These are phyloP conservation scores for Mariannaea sp. DNA, from an alignment of 2,329 filamentous ascomycete genomes.

Conservation along the genomic window DNA sequence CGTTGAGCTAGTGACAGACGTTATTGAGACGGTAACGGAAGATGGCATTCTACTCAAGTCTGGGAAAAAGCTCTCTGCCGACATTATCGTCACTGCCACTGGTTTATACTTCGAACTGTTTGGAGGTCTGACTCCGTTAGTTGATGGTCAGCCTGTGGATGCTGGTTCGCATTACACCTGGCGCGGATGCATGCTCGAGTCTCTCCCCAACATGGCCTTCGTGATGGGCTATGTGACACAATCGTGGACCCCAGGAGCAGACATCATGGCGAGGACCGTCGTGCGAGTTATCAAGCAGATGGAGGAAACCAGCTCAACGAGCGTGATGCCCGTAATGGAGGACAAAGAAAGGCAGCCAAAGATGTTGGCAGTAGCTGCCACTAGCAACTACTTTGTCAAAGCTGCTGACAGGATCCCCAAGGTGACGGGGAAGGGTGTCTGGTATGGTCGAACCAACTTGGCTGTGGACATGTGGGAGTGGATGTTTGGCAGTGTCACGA, in stretches of 20 bases:
- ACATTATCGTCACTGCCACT: conserved; percentile 73
- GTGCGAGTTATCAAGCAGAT: conserved; percentile 59
- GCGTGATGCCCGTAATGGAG: conserved; percentile 51
- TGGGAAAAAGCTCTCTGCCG: conserved; percentile 59
- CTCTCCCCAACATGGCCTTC: conserved; percentile 65
- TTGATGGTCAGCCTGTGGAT: conserved; percentile 59
- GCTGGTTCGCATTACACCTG: conserved; percentile 60
- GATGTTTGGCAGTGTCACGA: conserved; percentile 39
- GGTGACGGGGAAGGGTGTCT: conserved; percentile 41
- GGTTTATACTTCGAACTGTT: conserved; percentile 65
- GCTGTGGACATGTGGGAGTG: conserved; percentile 39
- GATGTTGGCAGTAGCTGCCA: conserved; percentile 36
- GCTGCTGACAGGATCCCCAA: conserved; percentile 45
- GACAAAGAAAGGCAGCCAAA: conserved; percentile 31
- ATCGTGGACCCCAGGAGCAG: conserved; percentile 70
- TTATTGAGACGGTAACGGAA: conserved; percentile 55
- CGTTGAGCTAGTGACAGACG: conserved; percentile 55
- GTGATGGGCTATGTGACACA: conserved; percentile 69
- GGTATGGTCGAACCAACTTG: conserved; percentile 44
- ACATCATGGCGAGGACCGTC: conserved; percentile 54
- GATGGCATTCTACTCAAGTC: conserved; percentile 54
- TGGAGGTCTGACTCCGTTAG: conserved; percentile 55
- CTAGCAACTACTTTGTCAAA: conserved; percentile 44
- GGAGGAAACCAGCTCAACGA: conserved; percentile 50
- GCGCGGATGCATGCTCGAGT: conserved; percentile 69